A percentile compares a stretch with the other conserved stretches of the same genome.
Evolutionary conservation across 805 yeast species (phyloP).

Genomic region (Monosporozyma unispora): DNA sequence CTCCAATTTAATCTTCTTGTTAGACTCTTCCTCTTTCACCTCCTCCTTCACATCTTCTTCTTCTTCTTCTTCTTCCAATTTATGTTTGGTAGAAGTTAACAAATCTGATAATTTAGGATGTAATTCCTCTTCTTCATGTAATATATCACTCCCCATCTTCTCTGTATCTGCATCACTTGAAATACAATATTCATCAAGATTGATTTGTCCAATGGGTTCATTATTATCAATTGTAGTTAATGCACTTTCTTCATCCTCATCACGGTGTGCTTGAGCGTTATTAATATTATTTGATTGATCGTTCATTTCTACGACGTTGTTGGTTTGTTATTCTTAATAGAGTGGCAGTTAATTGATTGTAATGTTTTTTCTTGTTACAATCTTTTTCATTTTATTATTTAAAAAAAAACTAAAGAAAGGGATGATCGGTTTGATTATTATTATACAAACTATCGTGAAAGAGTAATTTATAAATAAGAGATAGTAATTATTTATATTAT

Average conservation of each 20-base stretch:
- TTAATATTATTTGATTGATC: neutral
- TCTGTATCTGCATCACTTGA: slow-evolving; percentile 87
- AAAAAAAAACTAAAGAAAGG: too few species aligned
- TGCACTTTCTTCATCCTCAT: slow-evolving; percentile 19
- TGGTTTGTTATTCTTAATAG: neutral
- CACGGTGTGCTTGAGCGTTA: neutral
- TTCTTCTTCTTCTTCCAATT: slow-evolving; percentile 8
- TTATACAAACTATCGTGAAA: too few species aligned
- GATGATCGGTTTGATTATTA: too few species aligned
- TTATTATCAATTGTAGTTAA: slow-evolving; percentile 17
- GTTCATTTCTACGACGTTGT: neutral
- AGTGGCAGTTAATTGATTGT: too few species aligned
- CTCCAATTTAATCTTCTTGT: too few species aligned
- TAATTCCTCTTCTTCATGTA: slow-evolving; percentile 10
- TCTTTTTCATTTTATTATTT: too few species aligned
- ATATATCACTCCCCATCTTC: slow-evolving; percentile 48
- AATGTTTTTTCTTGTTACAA: too few species aligned
- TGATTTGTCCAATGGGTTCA: slow-evolving; percentile 33
- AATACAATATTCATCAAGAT: slow-evolving; percentile 28
- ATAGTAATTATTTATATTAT: too few species aligned
- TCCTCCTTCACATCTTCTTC: neutral
- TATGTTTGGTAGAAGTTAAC: slow-evolving; percentile 6
- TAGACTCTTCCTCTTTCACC: neutral
- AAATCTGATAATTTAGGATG: slow-evolving; percentile 18
- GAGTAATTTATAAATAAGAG: too few species aligned